Evolutionary conservation across 1,139 yeast species (phyloP).

Genomic region (Scheffersomyces illinoinensis): DNA sequence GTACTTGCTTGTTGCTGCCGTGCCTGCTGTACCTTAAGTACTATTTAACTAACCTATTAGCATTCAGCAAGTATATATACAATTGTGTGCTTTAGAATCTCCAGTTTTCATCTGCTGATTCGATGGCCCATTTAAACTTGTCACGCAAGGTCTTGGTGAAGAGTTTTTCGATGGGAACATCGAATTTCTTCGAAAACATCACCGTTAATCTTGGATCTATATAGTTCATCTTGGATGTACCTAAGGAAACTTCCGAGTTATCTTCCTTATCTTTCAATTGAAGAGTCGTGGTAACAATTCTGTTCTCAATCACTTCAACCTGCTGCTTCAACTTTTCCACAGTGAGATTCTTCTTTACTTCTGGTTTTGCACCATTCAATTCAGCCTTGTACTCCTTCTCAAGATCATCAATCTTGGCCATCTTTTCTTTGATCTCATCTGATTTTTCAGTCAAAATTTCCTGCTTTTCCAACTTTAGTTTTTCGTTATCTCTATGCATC

Average conservation of each 20-base stretch:
- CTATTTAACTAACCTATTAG: not conserved
- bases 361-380: conserved; percentile 60
- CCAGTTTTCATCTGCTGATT: conserved; percentile 88
- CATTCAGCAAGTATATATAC: not conserved
- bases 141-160: conserved; percentile 90
- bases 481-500: conserved; percentile 77
- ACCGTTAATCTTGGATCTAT: conserved; percentile 94
- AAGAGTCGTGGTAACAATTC: conserved; percentile 67
- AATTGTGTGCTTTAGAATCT: conserved; percentile 46
- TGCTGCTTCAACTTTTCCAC: conserved; percentile 77
- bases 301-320: conserved; percentile 67
- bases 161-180: conserved; percentile 89
- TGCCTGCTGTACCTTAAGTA: not conserved
- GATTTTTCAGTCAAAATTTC: conserved; percentile 44
- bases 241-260: conserved; percentile 88
- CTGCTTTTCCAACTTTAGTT: conserved; percentile 57
- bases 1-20: not conserved
- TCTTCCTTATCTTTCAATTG: conserved; percentile 91
- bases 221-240: conserved; percentile 92
- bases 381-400: conserved; percentile 59
- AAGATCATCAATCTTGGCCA: conserved; percentile 59
- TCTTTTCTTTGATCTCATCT: conserved; percentile 57
- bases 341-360: conserved; percentile 50
- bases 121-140: conserved; percentile 95
- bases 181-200: conserved; percentile 80